Conservation (phyloP, 257 asterid genomes). For the Lycium ferocissimum region DNA sequence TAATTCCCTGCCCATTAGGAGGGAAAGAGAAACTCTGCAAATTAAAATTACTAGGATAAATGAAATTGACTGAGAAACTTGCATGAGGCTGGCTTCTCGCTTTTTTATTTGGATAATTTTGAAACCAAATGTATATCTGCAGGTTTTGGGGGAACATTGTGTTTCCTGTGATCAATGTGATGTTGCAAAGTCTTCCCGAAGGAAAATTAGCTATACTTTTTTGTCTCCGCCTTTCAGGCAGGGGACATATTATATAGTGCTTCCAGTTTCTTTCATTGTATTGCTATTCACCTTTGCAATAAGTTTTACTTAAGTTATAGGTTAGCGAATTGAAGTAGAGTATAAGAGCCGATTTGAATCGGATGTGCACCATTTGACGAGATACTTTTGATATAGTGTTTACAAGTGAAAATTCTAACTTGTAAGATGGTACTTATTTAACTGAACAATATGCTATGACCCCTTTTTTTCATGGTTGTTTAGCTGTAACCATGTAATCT, state of each 20-base stretch:
- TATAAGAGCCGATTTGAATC: not conserved
- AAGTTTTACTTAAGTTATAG: not conserved
- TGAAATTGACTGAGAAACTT: not conserved
- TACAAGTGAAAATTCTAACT: not conserved
- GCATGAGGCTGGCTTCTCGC: not conserved
- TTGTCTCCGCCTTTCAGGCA: not conserved
- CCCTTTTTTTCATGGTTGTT: not conserved
- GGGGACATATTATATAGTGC: not conserved
- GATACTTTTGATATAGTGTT: not conserved
- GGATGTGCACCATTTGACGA: not conserved
- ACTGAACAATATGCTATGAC: not conserved
- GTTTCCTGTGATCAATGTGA: slow-evolving; percentile 2
- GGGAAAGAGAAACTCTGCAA: not conserved
- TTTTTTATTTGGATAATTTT: not conserved
- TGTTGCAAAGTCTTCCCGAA: not conserved
- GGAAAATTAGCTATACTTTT: not conserved
- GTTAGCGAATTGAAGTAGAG: not conserved
- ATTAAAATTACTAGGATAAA: not conserved
- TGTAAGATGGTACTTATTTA: not conserved
- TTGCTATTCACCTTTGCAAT: not conserved
- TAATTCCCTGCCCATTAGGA: not conserved
- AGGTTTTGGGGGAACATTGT: not conserved
- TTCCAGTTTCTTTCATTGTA: slow-evolving; percentile 3
- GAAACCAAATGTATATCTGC: not conserved
- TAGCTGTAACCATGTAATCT: not conserved